These are phyloP conservation scores for Inonotus hispidus DNA, from an alignment of 1,284 basidiomycete species.

Conservation along the genomic window DNA sequence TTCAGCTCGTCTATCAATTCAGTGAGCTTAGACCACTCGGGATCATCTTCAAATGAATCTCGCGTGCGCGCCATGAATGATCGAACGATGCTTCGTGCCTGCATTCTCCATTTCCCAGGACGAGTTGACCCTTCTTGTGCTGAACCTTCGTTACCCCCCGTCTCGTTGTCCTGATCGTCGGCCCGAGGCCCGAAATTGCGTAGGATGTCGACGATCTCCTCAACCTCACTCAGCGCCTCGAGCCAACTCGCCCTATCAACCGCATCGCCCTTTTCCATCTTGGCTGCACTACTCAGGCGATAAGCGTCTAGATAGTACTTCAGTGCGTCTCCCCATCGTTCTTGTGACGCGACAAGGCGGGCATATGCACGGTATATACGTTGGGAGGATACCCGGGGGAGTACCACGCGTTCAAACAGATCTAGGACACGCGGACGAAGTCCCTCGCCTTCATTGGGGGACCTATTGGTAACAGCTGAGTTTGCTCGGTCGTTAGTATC, in stretches of 20 bases:
- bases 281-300: constrained; percentile 64
- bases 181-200: constrained; percentile 76
- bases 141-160: neutral
- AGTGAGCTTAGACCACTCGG: constrained; percentile 72
- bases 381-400: constrained; percentile 71
- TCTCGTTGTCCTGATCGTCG: constrained; percentile 27
- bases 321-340: constrained; percentile 69
- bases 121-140: constrained; percentile 11
- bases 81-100: constrained; percentile 83
- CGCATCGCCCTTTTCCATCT: constrained; percentile 57
- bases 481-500: constrained; percentile 25
- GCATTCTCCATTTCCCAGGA: constrained; percentile 70
- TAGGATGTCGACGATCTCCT: constrained; percentile 79
- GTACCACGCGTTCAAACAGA: constrained; percentile 73
- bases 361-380: constrained; percentile 80
- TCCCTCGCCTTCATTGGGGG: constrained; percentile 65
- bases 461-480: constrained; percentile 24
- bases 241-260: constrained; percentile 62
- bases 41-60: constrained; percentile 79
- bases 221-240: constrained; percentile 71
- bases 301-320: constrained; percentile 83
- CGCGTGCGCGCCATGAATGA: constrained; percentile 80
- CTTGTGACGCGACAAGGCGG: constrained; percentile 70
- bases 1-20: constrained; percentile 52
- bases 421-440: constrained; percentile 55